Conservation (phyloP, 2,329 filamentous ascomycete species). For the Tolypocladium amazonense region DNA sequence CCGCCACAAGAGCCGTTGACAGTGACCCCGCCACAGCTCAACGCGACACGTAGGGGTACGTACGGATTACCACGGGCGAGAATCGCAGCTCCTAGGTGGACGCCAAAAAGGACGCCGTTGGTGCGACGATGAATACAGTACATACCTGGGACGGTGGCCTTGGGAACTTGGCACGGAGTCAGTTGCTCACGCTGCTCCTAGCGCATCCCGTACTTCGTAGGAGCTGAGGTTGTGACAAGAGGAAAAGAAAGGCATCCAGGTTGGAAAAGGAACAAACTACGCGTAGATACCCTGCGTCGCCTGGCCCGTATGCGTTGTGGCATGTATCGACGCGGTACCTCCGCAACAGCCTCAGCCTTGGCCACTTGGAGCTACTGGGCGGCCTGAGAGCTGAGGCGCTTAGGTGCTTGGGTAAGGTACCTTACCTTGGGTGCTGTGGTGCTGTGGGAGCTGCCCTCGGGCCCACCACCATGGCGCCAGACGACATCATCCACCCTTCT, state of each 20-base stretch:
- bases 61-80: neutral
- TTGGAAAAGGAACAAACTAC: neutral
- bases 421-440: neutral
- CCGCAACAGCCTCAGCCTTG: neutral
- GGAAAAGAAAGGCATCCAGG: neutral
- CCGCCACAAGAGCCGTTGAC: neutral
- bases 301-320: neutral
- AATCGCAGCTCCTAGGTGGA: neutral
- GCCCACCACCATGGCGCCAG: conserved; percentile 9
- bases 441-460: conserved; percentile 8
- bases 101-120: neutral
- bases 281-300: too few relatives aligned
- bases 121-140: neutral
- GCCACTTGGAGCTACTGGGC: neutral
- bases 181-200: neutral
- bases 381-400: neutral
- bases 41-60: neutral
- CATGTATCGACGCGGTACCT: neutral
- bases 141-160: neutral
- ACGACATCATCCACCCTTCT: conserved; percentile 15
- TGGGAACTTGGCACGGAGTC: neutral
- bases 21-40: neutral
- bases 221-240: neutral
- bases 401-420: neutral
- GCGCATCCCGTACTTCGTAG: neutral